Base-by-base conservation (phyloP, 768 basidiomycete genomes). In the Kwoniella pini region DNA sequence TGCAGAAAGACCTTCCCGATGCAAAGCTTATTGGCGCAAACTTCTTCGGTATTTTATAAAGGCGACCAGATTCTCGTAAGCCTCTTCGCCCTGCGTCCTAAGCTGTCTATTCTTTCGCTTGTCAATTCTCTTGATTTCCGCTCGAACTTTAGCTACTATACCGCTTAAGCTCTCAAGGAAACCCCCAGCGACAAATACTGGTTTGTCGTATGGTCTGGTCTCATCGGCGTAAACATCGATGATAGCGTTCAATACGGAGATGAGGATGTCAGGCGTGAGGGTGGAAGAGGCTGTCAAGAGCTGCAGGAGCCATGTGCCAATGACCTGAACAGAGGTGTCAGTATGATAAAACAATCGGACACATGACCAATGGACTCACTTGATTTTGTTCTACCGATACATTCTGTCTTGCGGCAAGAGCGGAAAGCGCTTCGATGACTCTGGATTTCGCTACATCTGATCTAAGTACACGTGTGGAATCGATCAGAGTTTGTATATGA, bases 161-260 rank as follows among this genome's bases (percentile, higher is more conserved):
- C 42, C 51, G 15, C 78, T 66, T 31, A 81, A 57, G n/a, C 33
- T 49, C 10, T 55, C 19, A 52, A 80, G 54, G 71, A 76, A 79
- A 3, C 71, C 71, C 0, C 61, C 54, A 2, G 56, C 7, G 0
- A 65, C 66, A 56, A 81, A 81, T n/a, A 80, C 80, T 10, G 61
- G 64, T 15, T 45, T 38, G 65, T 97, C 93, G 72, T 89, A 92
- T 0, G 87, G 83, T 54, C 85, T 77, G 7, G 79, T 82, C 78
- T 97, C 93, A 79, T 97, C 93, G 3, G 92, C 90, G 76, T 89
- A 97, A 52, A 95, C 90, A 74, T 96, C 93, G 59, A 96, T 89
- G 44, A 96, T 81, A 24, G 89, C 89, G 13, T 92, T 91, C 9
- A 84, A 81, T 1, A 85, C 85, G 69, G 93, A 90, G 24, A 96